Base-by-base conservation (phyloP, 2,329 filamentous ascomycete species). In the Phyllosticta paracitricarpa region DNA sequence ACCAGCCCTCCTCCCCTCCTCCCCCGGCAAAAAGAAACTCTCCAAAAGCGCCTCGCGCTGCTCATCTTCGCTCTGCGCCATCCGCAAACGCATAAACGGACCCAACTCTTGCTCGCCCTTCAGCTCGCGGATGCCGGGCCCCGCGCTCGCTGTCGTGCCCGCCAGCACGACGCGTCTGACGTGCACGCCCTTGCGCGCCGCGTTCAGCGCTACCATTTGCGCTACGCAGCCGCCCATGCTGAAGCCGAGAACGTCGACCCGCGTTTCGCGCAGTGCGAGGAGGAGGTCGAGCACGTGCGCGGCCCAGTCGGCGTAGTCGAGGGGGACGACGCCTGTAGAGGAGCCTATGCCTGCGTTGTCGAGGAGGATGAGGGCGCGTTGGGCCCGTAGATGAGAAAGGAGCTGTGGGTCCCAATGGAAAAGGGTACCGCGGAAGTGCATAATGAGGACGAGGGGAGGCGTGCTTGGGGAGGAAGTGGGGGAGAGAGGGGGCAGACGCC, bases 301-400 rank as follows among this genome's bases (percentile, higher is more conserved):
- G 5, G 75, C 75, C 63, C 77, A 74, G 2, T 69, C 72, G 30
- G 63, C 62, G 26, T 76, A 70, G 17, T 75, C 72, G n/a, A 73
- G 68, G 6, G 75, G 74, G 1, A 80, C 73, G n/a, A 69, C 56
- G 35, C 80, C 80, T 8, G 67, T 68, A 10, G 75, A 78, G 40
- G 74, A 74, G 4, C 80, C 80, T 8, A 80, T 74, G 30, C 80
- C 80, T 0, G 76, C 71, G 63, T 78, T 78, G 71, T 82, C 79
- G 64, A 79, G 73, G 51, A 80, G 70, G 28, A 82, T 67, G 19
- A 82, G 66, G 4, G 75, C 74, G 0, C 80, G 76, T 8, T 65
- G 67, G 1, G 69, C 66, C 1, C 77, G 75, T 19, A 82, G 69
- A 25, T 71, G 69, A 60, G 81, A 79, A 67, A 82, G 64, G 28